Evolutionary conservation across 2,329 filamentous ascomycete genomes (phyloP), one percentile per base, ranked within the genome.

Genomic region (Fusarium sp.): DNA sequence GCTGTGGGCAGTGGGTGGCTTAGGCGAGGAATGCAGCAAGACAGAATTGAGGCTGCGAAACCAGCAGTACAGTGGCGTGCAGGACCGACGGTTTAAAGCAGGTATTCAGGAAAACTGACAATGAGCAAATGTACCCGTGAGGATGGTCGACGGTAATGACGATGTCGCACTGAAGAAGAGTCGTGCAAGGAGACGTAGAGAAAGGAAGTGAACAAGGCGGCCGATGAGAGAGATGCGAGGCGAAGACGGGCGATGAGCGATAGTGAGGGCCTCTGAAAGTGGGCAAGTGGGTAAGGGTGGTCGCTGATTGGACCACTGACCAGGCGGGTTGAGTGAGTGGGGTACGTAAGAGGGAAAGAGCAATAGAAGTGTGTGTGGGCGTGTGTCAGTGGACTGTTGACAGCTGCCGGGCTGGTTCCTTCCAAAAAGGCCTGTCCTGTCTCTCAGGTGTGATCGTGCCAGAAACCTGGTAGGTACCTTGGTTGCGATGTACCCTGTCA

Each of bases 401-500:
- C 70, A 71, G 72, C 69, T 74, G 64, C 69, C 62, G 72, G 68
- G 46, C 72, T 66, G 66, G 69, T 65, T 71, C 65, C 56, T 72
- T 57, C 57, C 70, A 53, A 65, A 43, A 66, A 70, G 64, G 60
- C 69, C 70, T 72, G 66, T 68, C 70, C 67, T 72, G 66, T 69
- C 72, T 68, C 58, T 71, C 58, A 70, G 64, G 72, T 71, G 59
- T 66, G 60, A 74, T 69, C 63, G 58, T 52, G 67, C 70, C 70
- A 69, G 63, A 63, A 69, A 72, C 66, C 58, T 72, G 53, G 70
- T 70, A 55, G 53, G 54, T 50, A 67, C 24, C 20, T 52, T 43
- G 24, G 56, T 41, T 56, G 64, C 49, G 26, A 33, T 33, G 23
- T 57, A 53, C 67, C 67, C 66, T 67, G 66, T 67, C 57, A 48